Conservation (phyloP, 2,329 filamentous ascomycete species). For the Phoma sp. region DNA sequence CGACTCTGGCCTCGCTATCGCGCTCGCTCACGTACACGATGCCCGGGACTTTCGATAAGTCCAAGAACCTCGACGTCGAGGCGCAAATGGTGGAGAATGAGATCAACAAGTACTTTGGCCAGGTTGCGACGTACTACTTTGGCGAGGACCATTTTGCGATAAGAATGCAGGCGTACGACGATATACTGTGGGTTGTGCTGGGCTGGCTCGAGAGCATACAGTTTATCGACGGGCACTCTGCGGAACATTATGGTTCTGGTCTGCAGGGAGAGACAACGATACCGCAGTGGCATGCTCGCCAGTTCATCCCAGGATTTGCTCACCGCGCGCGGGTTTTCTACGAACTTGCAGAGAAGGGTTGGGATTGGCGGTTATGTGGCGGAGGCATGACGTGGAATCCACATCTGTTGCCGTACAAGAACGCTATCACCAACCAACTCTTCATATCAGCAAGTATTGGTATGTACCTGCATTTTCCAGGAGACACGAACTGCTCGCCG, state of each 20-base stretch:
- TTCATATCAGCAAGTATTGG: slow-evolving; percentile 82
- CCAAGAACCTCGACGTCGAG: slow-evolving; percentile 40
- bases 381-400: slow-evolving; percentile 95
- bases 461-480: slow-evolving; percentile 91
- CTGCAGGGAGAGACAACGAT: slow-evolving; percentile 7
- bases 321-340: slow-evolving; percentile 87
- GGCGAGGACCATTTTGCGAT: slow-evolving; percentile 81
- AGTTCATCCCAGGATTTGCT: slow-evolving; percentile 78
- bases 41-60: slow-evolving; percentile 39
- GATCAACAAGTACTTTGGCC: slow-evolving; percentile 82
- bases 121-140: slow-evolving; percentile 80
- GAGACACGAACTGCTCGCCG: slow-evolving; percentile 75
- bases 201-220: slow-evolving; percentile 85
- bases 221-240: slow-evolving; percentile 74
- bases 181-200: slow-evolving; percentile 94
- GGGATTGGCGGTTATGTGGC: slow-evolving; percentile 79
- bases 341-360: slow-evolving; percentile 77
- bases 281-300: slow-evolving; percentile 72
- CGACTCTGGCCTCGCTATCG: slow-evolving; percentile 74
- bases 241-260: slow-evolving; percentile 61
- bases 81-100: slow-evolving; percentile 71
- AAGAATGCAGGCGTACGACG: slow-evolving; percentile 82
- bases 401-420: slow-evolving; percentile 79
- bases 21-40: slow-evolving; percentile 59
- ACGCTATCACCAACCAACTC: slow-evolving; percentile 93